phyloP scores from a whole-genome alignment of 140 eudicot genomes.

The Cichorium intybus region DNA sequence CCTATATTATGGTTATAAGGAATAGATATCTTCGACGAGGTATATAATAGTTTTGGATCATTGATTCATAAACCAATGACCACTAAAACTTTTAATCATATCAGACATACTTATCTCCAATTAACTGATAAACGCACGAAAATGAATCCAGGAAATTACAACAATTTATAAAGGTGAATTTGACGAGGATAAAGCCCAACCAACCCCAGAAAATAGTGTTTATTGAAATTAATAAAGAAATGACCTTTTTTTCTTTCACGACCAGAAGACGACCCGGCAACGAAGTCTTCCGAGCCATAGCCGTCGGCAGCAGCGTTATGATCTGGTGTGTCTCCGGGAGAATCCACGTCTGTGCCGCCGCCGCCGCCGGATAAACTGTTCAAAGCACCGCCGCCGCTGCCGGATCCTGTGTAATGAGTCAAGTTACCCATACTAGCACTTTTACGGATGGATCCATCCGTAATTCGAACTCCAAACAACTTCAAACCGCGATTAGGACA shows the following conservation, averaged over 20 bases:
- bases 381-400: constrained; percentile 20
- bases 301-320: constrained; percentile 54
- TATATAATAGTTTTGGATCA: not conserved
- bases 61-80: not conserved
- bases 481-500: constrained; percentile 77
- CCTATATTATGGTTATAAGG: not conserved
- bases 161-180: too few relatives aligned
- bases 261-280: constrained; percentile 55
- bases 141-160: not conserved
- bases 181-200: too few relatives aligned
- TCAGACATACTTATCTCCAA: not conserved
- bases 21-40: not conserved
- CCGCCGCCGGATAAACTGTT: constrained; percentile 21
- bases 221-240: not conserved
- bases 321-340: constrained; percentile 53
- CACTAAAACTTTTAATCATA: not conserved
- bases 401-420: constrained; percentile 48
- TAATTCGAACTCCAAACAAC: constrained; percentile 70
- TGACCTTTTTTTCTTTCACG: constrained; percentile 74
- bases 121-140: not conserved
- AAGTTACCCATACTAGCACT: constrained; percentile 81
- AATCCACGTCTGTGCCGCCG: constrained; percentile 34
- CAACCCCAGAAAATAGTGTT: not conserved
- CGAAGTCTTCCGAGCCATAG: constrained; percentile 69
- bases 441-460: constrained; percentile 68